A percentile compares a stretch with the other conserved stretches of the same genome.
phyloP scores from a whole-genome alignment of 2,329 filamentous ascomycete genomes.

The Hymenoscyphus fructigenus region DNA sequence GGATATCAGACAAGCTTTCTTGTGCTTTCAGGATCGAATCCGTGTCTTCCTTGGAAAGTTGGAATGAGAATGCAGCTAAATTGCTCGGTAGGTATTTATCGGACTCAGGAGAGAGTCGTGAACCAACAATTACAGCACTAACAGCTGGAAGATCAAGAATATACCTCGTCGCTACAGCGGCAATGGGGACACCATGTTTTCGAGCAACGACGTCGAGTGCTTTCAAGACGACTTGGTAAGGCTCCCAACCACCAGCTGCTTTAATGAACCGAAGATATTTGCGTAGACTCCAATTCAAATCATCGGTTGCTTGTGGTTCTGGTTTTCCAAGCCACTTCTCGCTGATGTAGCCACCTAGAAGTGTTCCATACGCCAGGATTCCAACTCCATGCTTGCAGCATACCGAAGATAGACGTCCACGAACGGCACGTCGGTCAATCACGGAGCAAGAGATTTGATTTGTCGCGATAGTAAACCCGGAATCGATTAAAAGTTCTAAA shows the following conservation, averaged over 20 bases:
- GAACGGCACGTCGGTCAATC: slow-evolving; percentile 33
- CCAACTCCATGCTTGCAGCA: slow-evolving; percentile 31
- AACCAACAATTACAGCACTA: slow-evolving; percentile 16
- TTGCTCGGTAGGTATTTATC: slow-evolving; percentile 5
- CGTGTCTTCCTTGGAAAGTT: background rate
- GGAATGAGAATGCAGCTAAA: background rate
- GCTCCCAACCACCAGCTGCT: slow-evolving; percentile 34
- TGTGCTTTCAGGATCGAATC: slow-evolving; percentile 27
- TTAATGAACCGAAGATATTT: slow-evolving; percentile 41
- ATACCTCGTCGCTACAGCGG: slow-evolving; percentile 9
- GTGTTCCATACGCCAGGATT: slow-evolving; percentile 37
- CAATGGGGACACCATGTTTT: no score
- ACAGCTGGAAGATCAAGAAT: slow-evolving; percentile 14
- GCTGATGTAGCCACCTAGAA: slow-evolving; percentile 36
- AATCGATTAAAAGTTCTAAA: slow-evolving; percentile 35
- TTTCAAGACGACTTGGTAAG: background rate
- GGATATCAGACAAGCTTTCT: slow-evolving; percentile 30
- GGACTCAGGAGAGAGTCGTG: slow-evolving; percentile 10
- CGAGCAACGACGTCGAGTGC: no score
- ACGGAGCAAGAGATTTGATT: slow-evolving; percentile 38
- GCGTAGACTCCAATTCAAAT: slow-evolving; percentile 35
- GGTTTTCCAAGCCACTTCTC: slow-evolving; percentile 32
- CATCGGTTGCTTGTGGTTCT: slow-evolving; percentile 26
- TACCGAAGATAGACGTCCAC: slow-evolving; percentile 29
- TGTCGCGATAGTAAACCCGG: slow-evolving; percentile 35